Evolutionary conservation across 2,329 filamentous ascomycete species (phyloP).

Genomic region (Botrytis tulipae): DNA sequence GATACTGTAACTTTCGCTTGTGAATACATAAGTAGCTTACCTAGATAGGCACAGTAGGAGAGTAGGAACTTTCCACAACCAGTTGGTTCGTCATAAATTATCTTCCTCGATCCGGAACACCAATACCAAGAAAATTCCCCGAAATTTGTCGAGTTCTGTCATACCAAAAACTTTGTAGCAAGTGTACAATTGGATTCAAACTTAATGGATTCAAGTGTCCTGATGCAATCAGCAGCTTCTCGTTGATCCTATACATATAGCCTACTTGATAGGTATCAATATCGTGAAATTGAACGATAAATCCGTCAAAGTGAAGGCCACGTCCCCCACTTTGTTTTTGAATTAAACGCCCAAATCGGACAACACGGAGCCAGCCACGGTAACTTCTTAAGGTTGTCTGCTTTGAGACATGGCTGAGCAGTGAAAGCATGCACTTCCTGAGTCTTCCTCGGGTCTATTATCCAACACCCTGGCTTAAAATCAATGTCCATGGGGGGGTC

Average conservation of each 20-base stretch:
- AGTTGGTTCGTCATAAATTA: neutral
- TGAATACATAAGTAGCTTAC: neutral
- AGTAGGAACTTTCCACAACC: neutral
- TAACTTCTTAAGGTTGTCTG: neutral
- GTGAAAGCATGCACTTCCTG: neutral
- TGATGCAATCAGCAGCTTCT: neutral
- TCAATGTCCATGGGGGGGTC: neutral
- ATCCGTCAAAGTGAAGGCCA: neutral
- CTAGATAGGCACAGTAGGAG: neutral
- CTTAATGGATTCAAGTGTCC: neutral
- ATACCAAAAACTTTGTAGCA: neutral
- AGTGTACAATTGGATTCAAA: neutral
- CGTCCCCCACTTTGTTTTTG: neutral
- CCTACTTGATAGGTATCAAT: neutral
- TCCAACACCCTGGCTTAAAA: neutral
- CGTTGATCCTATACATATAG: neutral
- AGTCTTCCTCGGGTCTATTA: neutral
- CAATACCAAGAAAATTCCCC: too few species aligned
- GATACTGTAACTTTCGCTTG: neutral
- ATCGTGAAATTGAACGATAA: neutral
- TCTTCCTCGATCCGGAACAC: neutral
- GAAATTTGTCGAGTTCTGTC: neutral
- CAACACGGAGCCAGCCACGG: neutral
- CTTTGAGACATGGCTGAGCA: neutral
- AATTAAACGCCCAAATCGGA: neutral